These are phyloP conservation scores for Pseudogymnoascus sp. DNA, from an alignment of 2,329 filamentous ascomycete genomes.

Conservation along the genomic window DNA sequence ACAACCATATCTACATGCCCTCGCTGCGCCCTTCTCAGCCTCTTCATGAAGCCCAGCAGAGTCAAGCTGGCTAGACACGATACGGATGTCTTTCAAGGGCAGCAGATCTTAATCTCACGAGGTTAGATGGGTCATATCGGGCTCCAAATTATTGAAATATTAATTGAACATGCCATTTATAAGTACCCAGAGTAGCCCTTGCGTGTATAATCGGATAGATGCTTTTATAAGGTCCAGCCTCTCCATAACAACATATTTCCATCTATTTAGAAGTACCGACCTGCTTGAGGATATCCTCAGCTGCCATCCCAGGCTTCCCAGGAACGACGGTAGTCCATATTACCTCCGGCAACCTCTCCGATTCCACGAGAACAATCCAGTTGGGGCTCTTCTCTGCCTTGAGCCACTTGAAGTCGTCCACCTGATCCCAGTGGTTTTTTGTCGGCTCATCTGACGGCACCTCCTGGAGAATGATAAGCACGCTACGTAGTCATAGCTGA, in stretches of 20 bases:
- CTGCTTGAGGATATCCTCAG: constrained; percentile 57
- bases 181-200: neutral
- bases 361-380: constrained; percentile 64
- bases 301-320: constrained; percentile 52
- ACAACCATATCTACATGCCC: neutral
- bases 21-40: neutral
- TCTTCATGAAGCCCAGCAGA: neutral
- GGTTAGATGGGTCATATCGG: neutral
- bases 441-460: constrained; percentile 22
- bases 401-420: constrained; percentile 98
- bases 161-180: neutral
- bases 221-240: neutral
- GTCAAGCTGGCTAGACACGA: neutral
- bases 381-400: constrained; percentile 81
- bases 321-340: constrained; percentile 64
- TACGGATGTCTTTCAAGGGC: neutral
- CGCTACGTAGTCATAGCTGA: neutral
- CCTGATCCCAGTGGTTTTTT: constrained; percentile 74
- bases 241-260: neutral
- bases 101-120: neutral
- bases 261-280: constrained; percentile 33
- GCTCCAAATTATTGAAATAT: neutral
- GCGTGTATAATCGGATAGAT: neutral
- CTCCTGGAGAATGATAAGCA: constrained; percentile 16
- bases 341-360: constrained; percentile 50